Percentiles rank a stretch among this genome's conserved stretches.
These are phyloP conservation scores for Coemansia sp. DNA, from an alignment of 192 early-diverging fungal genomes.

Conservation along the genomic window DNA sequence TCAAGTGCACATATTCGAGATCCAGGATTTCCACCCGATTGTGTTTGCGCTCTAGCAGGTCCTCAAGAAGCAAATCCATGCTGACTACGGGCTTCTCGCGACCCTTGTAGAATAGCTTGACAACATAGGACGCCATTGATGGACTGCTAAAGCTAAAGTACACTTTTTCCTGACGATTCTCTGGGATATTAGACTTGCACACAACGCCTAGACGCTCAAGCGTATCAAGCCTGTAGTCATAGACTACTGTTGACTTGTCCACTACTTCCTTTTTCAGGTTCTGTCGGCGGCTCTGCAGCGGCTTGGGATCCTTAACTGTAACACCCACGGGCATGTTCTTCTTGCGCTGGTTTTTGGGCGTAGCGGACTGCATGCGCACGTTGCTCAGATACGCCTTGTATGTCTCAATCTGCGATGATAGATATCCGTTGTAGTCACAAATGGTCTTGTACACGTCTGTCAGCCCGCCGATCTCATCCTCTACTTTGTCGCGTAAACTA, in stretches of 20 bases:
- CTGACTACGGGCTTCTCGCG: conserved; percentile 90
- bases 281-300: conserved; percentile 42
- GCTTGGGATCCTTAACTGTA: conserved; percentile 53
- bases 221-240: conserved; percentile 79
- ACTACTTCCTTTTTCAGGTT: conserved; percentile 11
- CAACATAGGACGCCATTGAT: conserved; percentile 85
- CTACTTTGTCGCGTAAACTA: conserved; percentile 84
- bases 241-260: conserved; percentile 19
- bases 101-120: conserved; percentile 86
- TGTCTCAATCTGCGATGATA: conserved; percentile 82
- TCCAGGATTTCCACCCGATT: conserved; percentile 82
- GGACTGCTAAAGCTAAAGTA: conserved; percentile 89
- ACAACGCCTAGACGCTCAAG: conserved; percentile 94
- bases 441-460: conserved; percentile 90
- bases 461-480: conserved; percentile 73
- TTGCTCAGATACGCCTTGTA: conserved; percentile 96
- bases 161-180: conserved; percentile 81
- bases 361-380: conserved; percentile 67
- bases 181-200: conserved; percentile 86
- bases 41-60: conserved; percentile 86
- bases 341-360: conserved; percentile 63
- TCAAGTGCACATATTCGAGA: conserved; percentile 90
- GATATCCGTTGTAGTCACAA: conserved; percentile 90
- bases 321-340: conserved; percentile 63
- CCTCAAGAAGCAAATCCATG: conserved; percentile 92